Percentiles rank a stretch among this genome's conserved stretches.
phyloP scores from a whole-genome alignment of 768 basidiomycete species.

The Pisolithus microcarpus region DNA sequence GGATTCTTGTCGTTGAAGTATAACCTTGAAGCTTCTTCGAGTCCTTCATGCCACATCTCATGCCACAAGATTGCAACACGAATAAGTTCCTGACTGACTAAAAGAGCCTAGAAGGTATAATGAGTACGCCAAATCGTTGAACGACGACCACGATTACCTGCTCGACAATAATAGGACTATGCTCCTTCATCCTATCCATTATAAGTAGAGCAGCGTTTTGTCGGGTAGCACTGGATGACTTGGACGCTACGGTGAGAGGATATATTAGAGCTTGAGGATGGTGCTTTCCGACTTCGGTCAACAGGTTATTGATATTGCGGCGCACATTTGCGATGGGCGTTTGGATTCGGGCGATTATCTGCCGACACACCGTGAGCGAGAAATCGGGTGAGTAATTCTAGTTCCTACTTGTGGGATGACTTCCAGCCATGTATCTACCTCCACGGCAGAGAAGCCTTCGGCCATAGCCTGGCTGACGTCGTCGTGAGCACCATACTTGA shows the following conservation, averaged over 20 bases:
- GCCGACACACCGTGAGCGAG: background rate
- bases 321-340: slow-evolving; percentile 84
- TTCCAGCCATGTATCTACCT: slow-evolving; percentile 97
- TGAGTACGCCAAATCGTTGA: slow-evolving; percentile 1
- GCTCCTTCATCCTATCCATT: slow-evolving; percentile 91
- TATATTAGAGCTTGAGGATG: slow-evolving; percentile 98
- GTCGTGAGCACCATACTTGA: slow-evolving; percentile 88
- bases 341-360: slow-evolving; percentile 99
- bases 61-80: slow-evolving; percentile 98
- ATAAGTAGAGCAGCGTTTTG: slow-evolving; percentile 78
- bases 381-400: background rate
- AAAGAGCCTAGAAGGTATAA: slow-evolving; percentile 47
- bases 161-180: slow-evolving; percentile 78
- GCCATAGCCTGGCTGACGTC: slow-evolving; percentile 88
- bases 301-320: slow-evolving; percentile 78
- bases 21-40: slow-evolving; percentile 93
- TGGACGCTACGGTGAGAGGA: slow-evolving; percentile 90
- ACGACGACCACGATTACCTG: slow-evolving; percentile 46
- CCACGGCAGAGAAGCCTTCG: slow-evolving; percentile 79
- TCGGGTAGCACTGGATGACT: slow-evolving; percentile 81
- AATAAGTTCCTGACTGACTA: slow-evolving; percentile 92
- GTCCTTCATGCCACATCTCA: slow-evolving; percentile 96
- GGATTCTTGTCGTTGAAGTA: slow-evolving; percentile 98
- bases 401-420: slow-evolving; percentile 87
- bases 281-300: slow-evolving; percentile 90